Percentiles rank a stretch among this genome's conserved stretches.
These are phyloP conservation scores for Geotrichum histeridarum DNA, from an alignment of 1,139 yeast genomes.

Conservation along the genomic window DNA sequence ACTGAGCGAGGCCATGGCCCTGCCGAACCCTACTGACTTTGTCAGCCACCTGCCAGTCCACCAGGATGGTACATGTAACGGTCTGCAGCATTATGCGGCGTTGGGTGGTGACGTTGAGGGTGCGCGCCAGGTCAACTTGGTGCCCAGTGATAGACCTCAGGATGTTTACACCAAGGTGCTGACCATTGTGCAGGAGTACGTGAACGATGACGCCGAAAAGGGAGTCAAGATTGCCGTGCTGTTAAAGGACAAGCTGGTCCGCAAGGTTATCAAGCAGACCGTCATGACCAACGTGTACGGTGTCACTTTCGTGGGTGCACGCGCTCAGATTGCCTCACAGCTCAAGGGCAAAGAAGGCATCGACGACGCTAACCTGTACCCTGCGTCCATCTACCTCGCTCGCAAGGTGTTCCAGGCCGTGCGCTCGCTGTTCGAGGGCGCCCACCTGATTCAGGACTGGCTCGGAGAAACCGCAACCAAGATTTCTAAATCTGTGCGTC, in stretches of 20 bases:
- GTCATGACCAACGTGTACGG: conserved; percentile 99
- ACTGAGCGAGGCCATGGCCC: conserved; percentile 61
- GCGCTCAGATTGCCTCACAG: conserved; percentile 61
- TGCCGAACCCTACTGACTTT: conserved; percentile 68
- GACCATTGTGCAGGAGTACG: conserved; percentile 53
- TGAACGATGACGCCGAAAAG: conserved; percentile 55
- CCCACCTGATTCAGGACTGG: conserved; percentile 96
- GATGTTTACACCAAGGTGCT: conserved; percentile 89
- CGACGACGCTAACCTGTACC: conserved; percentile 37
- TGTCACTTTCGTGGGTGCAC: conserved; percentile 91
- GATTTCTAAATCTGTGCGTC: conserved; percentile 70
- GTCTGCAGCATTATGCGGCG: conserved; percentile 96
- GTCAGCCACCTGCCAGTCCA: conserved; percentile 85
- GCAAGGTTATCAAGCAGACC: conserved; percentile 92
- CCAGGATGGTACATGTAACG: conserved; percentile 97
- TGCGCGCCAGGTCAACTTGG: conserved; percentile 83
- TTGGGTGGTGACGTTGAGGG: conserved; percentile 95
- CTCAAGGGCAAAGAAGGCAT: conserved; percentile 42
- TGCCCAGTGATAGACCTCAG: conserved; percentile 78
- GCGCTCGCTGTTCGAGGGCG: conserved; percentile 82
- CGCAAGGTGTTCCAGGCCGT: conserved; percentile 75
- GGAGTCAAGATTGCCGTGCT: conserved; percentile 51
- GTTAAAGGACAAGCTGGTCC: conserved; percentile 58
- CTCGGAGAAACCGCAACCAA: conserved; percentile 77
- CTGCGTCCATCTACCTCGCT: conserved; percentile 64